Evolutionary conservation across 148 eudicot species (phyloP).

Genomic region (Chenopodium formosanum): DNA sequence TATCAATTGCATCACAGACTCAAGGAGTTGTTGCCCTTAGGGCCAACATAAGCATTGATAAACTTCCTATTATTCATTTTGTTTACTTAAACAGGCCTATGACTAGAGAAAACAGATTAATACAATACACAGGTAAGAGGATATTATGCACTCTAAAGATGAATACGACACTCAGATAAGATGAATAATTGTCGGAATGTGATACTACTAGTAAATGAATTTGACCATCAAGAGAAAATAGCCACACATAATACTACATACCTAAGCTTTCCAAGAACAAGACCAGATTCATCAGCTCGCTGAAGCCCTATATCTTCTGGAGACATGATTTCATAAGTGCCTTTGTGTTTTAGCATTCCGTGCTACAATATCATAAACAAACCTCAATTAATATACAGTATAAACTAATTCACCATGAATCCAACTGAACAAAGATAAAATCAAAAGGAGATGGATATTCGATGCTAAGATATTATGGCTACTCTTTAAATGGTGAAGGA

Average conservation of each 20-base stretch:
- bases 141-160: background rate
- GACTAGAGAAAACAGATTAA: background rate
- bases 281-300: slow-evolving; percentile 82
- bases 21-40: background rate
- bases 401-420: background rate
- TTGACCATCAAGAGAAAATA: background rate
- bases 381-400: background rate
- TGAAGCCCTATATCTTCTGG: slow-evolving; percentile 95
- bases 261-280: slow-evolving; percentile 98
- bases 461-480: background rate
- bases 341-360: slow-evolving; percentile 91
- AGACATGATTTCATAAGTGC: slow-evolving; percentile 88
- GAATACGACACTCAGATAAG: background rate
- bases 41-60: background rate
- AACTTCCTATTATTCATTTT: background rate
- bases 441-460: background rate
- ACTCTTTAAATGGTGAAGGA: background rate
- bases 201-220: background rate
- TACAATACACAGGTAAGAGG: background rate
- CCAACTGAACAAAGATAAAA: background rate
- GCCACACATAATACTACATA: slow-evolving; percentile 24
- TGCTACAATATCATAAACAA: slow-evolving; percentile 49
- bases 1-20: background rate
- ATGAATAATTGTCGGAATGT: background rate
- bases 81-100: background rate